Evolutionary conservation across 2,329 filamentous ascomycete genomes (phyloP).

Genomic region (Zymoseptoria pseudotritici): DNA sequence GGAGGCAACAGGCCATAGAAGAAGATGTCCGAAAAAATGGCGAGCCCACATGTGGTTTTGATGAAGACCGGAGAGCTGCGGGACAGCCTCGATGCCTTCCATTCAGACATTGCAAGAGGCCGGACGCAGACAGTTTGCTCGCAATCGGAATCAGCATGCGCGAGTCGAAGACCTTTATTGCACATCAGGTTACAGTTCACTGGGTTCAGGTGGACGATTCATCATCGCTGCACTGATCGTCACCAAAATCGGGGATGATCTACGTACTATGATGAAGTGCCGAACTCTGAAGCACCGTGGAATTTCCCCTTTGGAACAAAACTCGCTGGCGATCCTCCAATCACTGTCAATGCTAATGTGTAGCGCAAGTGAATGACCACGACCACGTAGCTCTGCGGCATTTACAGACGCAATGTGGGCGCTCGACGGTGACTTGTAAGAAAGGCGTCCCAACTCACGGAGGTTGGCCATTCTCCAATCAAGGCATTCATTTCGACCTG

Average conservation of each 20-base stretch:
- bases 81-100: background rate
- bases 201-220: background rate
- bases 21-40: slow-evolving; percentile 1
- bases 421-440: background rate
- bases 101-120: background rate
- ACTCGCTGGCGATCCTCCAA: background rate
- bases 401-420: background rate
- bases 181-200: background rate
- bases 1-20: slow-evolving; percentile 2
- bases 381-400: background rate
- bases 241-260: background rate
- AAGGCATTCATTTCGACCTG: background rate
- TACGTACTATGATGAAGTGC: background rate
- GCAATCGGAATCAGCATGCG: no score
- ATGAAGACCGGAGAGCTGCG: background rate
- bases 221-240: background rate
- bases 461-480: background rate
- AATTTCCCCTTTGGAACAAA: background rate
- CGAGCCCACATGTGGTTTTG: slow-evolving; percentile 18
- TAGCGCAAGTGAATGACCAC: background rate
- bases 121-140: background rate
- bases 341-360: background rate
- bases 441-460: background rate
- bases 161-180: no score
- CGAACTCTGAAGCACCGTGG: background rate